Evolutionary conservation across 2,329 filamentous ascomycete genomes (phyloP), one percentile per base, ranked within the genome.

Genomic region (Fusarium armeniacum): DNA sequence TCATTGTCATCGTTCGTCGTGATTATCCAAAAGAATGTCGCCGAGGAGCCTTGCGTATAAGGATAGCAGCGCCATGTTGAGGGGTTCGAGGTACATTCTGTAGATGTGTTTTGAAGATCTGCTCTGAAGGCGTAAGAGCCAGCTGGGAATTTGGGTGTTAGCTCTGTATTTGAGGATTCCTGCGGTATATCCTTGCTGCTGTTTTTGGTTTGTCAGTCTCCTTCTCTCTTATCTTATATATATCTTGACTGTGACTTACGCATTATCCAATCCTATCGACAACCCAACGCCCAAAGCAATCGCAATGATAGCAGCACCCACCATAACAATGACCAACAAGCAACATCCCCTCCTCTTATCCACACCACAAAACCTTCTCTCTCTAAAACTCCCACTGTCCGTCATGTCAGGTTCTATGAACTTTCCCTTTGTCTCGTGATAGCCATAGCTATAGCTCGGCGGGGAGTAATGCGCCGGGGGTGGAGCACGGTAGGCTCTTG

Each of bases 21-120:
- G 60, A 92, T 88, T 61, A 86, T 82, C 89, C 89, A 92, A 75
- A 86, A 83, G 77, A 91, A 90, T 9, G 83, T 86, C 0, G 86
- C 82, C 6, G 83, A 75, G 5, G 80, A 79, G 22, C 81, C 79
- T 15, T 68, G 49, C 6, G 78, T 78, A 73, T 85, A 86, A 2
- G 89, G 88, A 64, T 84, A 87, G 80, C 90, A 92, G 57, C 82
- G 81, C 87, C 89, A 92, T 2, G 88, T 88, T 6, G 82, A 78
- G 0, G 85, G 69, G 69, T 87, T 84, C 16, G 85, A 83, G 1
- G 88, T 89, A 78, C 90, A 92, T 50, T 82, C 82, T 9, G 86
- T 85, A 18, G 80, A 78, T 3, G 84, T 78, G 7, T 81, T 84
- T 51, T 83, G 81, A 40, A 92, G 85, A 62, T 85, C 85, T 24